A percentile compares a stretch with the other conserved stretches of the same genome.
phyloP scores from a whole-genome alignment of 768 basidiomycete species.

The Lactarius akahatsu region DNA sequence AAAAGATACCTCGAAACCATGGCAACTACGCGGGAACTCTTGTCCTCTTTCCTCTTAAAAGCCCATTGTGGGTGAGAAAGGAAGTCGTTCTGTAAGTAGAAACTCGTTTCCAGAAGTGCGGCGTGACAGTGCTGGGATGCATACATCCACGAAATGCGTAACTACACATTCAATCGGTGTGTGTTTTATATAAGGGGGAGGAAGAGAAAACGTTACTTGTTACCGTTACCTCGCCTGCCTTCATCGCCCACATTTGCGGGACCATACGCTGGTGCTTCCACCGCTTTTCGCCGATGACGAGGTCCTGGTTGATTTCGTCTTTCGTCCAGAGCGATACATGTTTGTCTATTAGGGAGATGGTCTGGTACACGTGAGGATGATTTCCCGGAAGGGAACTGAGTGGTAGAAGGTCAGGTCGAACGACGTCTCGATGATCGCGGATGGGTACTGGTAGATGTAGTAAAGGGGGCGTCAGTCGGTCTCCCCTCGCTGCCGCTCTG shows the following conservation, averaged over 20 bases:
- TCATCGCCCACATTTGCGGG: no score
- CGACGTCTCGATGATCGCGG: slow-evolving; percentile 42
- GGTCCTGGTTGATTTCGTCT: slow-evolving; percentile 37
- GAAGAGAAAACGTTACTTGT: slow-evolving; percentile 29
- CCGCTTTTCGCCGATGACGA: slow-evolving; percentile 47
- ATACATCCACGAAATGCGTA: slow-evolving; percentile 28
- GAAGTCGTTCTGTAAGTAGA: background rate
- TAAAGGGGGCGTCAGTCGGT: slow-evolving; percentile 33
- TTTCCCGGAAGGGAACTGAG: slow-evolving; percentile 35
- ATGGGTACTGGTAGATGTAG: no score
- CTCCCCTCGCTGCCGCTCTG: background rate
- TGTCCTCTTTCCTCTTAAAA: slow-evolving; percentile 34
- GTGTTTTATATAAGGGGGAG: background rate
- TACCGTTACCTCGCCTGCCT: slow-evolving; percentile 21
- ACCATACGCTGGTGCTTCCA: slow-evolving; percentile 40
- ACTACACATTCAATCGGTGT: slow-evolving; percentile 19
- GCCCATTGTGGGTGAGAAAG: background rate
- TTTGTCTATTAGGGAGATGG: slow-evolving; percentile 49
- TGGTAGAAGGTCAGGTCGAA: slow-evolving; percentile 52
- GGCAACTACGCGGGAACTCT: slow-evolving; percentile 28
- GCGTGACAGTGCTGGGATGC: slow-evolving; percentile 30
- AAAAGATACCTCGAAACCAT: background rate
- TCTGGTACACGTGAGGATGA: slow-evolving; percentile 48
- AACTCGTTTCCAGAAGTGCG: slow-evolving; percentile 30
- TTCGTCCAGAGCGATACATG: slow-evolving; percentile 46